These are phyloP conservation scores for Alnus rubra DNA, from an alignment of 306 rosid species.

Conservation along the genomic window DNA sequence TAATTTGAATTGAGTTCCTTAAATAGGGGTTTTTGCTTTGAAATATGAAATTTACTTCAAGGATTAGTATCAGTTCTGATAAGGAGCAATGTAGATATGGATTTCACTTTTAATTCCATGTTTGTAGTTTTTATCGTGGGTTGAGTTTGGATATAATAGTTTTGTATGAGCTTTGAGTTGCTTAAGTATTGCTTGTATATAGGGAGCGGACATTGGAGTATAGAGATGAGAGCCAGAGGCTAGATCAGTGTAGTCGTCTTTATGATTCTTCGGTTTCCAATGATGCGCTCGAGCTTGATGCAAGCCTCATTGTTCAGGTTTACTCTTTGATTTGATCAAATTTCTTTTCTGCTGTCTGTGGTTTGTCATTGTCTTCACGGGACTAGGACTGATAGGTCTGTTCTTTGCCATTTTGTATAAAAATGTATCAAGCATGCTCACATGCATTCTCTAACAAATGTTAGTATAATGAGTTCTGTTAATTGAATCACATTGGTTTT, in stretches of 20 bases:
- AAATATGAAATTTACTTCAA: background rate
- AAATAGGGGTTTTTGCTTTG: background rate
- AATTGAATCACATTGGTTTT: background rate
- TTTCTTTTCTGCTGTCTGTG: background rate
- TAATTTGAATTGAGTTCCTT: background rate
- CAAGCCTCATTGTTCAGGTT: conserved; percentile 91
- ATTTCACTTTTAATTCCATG: background rate
- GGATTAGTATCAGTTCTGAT: background rate
- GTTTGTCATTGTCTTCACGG: background rate
- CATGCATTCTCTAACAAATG: background rate
- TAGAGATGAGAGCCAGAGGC: conserved; percentile 88
- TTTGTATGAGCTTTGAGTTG: conserved; percentile 28
- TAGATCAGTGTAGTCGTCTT: conserved; percentile 93
- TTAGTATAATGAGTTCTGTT: background rate
- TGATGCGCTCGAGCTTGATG: conserved; percentile 89
- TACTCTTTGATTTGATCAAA: conserved; percentile 3
- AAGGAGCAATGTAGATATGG: background rate
- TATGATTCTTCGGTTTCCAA: conserved; percentile 78
- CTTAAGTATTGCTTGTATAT: conserved; percentile 23
- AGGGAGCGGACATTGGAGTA: conserved; percentile 87
- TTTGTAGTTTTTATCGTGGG: background rate
- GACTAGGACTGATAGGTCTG: background rate
- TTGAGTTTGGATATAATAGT: background rate
- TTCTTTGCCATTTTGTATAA: background rate
- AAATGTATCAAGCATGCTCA: background rate